Percentiles rank a stretch among this genome's conserved stretches.
Conservation (phyloP, 352 stramenopile genomes). For the Proteromonas lacertae region DNA sequence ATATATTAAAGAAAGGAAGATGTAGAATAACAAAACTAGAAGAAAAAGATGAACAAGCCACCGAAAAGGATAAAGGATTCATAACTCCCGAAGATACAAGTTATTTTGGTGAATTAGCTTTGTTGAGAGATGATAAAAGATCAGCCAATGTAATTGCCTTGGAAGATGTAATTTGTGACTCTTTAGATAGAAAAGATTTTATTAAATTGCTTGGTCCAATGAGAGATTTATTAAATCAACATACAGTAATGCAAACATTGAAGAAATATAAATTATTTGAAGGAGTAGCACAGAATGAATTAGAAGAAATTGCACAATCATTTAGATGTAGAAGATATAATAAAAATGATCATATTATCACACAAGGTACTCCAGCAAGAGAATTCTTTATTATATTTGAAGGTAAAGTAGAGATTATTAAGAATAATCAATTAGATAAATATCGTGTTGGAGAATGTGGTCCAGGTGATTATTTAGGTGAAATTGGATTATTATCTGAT, state of each 20-base stretch:
- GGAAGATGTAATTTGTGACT: neutral
- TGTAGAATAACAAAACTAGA: too few relatives aligned
- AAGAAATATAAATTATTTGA: conserved; percentile 41
- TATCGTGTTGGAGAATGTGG: neutral
- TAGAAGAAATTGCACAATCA: neutral
- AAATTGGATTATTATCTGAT: conserved; percentile 2
- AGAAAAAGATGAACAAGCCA: conserved; percentile 12
- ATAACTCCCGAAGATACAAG: conserved; percentile 3
- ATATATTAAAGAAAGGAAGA: conserved; percentile 18
- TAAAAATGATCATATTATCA: neutral
- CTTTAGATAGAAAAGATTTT: neutral
- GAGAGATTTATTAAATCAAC: conserved; percentile 41
- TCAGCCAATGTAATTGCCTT: conserved; percentile 4
- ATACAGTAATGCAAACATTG: conserved; percentile 60
- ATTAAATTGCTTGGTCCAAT: conserved; percentile 1
- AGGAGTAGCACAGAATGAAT: conserved; percentile 35
- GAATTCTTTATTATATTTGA: conserved; percentile 9
- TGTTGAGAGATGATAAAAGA: conserved; percentile 5
- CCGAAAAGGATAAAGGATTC: neutral
- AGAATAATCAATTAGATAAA: too few relatives aligned
- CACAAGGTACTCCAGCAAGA: neutral
- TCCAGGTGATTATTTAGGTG: conserved; percentile 2
- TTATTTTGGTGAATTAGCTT: conserved; percentile 12
- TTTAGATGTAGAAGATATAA: conserved; percentile 2
- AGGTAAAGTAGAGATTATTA: conserved; percentile 5